Evolutionary conservation across 129 eudicot genomes (phyloP).

Genomic region (Pseudognaphalium luteoalbum): DNA sequence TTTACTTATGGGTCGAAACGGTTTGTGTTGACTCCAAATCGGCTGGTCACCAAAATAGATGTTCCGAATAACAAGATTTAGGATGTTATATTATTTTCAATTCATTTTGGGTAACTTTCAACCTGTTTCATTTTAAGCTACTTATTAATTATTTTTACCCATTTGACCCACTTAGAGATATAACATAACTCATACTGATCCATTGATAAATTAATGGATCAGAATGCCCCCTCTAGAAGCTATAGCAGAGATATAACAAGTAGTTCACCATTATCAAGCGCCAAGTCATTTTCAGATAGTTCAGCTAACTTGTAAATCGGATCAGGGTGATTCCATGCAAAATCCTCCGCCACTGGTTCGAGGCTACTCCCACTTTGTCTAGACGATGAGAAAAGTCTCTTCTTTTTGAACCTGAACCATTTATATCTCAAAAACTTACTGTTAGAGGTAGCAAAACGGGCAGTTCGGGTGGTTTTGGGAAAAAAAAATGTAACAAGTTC

Average conservation of each 20-base stretch:
- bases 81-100: background rate
- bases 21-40: background rate
- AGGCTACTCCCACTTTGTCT: conserved; percentile 61
- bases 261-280: conserved; percentile 53
- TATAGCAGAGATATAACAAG: background rate
- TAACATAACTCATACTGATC: background rate
- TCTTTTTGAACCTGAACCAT: conserved; percentile 57
- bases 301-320: conserved; percentile 52
- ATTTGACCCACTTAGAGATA: background rate
- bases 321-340: conserved; percentile 43
- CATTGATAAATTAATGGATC: background rate
- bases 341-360: conserved; percentile 77
- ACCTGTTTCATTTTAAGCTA: background rate
- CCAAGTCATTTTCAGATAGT: conserved; percentile 41
- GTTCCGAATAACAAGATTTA: background rate
- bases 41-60: background rate
- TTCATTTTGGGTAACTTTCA: background rate
- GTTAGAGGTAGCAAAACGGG: background rate
- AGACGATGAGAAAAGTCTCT: conserved; percentile 55
- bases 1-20: background rate
- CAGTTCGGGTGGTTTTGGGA: background rate
- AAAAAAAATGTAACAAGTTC: background rate
- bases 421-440: background rate
- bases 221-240: background rate
- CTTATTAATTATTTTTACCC: background rate